Evolutionary conservation across 208 protist species (phyloP).

Genomic region (Angomonas ambiguus): DNA sequence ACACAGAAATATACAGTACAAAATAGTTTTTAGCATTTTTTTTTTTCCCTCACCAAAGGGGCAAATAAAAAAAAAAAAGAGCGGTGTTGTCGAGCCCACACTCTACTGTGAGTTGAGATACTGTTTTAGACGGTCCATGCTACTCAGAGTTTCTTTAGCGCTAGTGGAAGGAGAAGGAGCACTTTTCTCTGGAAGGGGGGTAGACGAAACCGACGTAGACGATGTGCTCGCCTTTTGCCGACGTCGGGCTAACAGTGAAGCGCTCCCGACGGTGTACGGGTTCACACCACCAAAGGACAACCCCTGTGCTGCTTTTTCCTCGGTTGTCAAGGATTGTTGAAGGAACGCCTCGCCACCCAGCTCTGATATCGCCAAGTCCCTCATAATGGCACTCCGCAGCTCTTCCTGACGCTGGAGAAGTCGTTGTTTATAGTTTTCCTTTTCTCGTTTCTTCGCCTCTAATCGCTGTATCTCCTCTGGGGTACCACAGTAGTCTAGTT

Average conservation of each 20-base stretch:
- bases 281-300: background rate
- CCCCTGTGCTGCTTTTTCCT: background rate
- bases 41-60: too few relatives aligned
- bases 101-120: slow-evolving; percentile 8
- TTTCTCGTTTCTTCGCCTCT: slow-evolving; percentile 19
- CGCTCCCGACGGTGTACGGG: background rate
- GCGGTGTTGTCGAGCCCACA: too few relatives aligned
- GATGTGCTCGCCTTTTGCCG: background rate
- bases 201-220: background rate
- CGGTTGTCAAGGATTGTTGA: background rate
- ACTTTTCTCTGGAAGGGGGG: too few relatives aligned
- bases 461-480: slow-evolving; percentile 20
- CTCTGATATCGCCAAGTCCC: slow-evolving; percentile 6
- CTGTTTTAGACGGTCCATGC: slow-evolving; percentile 15
- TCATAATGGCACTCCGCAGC: slow-evolving; percentile 13
- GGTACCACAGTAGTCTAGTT: slow-evolving; percentile 30
- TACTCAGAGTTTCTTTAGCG: slow-evolving; percentile 7
- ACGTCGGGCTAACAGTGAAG: background rate
- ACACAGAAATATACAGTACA: background rate
- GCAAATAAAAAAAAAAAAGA: slow-evolving; percentile 5
- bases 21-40: too few relatives aligned
- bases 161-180: background rate
- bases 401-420: slow-evolving; percentile 28
- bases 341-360: slow-evolving; percentile 4
- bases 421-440: slow-evolving; percentile 19